Evolutionary conservation across 179 eudicot species (phyloP).

Genomic region (Beta lomatogona): DNA sequence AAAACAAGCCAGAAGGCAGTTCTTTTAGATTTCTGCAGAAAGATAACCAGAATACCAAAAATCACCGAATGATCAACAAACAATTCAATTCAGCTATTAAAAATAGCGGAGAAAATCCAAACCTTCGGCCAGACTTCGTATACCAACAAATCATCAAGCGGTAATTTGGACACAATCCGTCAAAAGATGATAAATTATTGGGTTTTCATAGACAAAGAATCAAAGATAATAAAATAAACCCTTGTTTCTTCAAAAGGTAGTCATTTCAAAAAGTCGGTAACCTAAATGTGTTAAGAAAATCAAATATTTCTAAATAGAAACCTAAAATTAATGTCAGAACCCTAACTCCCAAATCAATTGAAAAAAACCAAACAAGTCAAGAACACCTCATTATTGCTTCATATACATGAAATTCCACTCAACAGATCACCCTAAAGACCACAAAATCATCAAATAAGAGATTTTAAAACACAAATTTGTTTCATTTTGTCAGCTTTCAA

Average conservation of each 20-base stretch:
- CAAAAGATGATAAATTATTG: too few species aligned
- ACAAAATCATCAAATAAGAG: background rate
- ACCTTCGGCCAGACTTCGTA: too few species aligned
- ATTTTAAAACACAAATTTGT: background rate
- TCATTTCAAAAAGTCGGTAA: too few species aligned
- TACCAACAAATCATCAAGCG: too few species aligned
- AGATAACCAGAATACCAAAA: background rate
- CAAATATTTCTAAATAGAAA: too few species aligned
- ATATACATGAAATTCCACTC: background rate
- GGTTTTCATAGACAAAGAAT: too few species aligned
- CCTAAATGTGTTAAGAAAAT: too few species aligned
- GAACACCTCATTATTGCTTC: background rate
- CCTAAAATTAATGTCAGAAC: background rate
- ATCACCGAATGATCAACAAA: background rate
- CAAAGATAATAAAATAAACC: too few species aligned
- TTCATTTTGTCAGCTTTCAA: background rate
- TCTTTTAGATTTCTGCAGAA: background rate
- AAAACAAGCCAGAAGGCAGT: background rate
- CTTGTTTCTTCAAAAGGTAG: too few species aligned
- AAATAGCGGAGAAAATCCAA: background rate
- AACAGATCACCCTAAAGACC: background rate
- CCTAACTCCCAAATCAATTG: slow-evolving; percentile 13
- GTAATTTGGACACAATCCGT: too few species aligned
- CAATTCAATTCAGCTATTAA: background rate
- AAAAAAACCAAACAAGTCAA: background rate